Conservation (phyloP, 2,329 filamentous ascomycete species). For the Sphaerulina populicola region DNA sequence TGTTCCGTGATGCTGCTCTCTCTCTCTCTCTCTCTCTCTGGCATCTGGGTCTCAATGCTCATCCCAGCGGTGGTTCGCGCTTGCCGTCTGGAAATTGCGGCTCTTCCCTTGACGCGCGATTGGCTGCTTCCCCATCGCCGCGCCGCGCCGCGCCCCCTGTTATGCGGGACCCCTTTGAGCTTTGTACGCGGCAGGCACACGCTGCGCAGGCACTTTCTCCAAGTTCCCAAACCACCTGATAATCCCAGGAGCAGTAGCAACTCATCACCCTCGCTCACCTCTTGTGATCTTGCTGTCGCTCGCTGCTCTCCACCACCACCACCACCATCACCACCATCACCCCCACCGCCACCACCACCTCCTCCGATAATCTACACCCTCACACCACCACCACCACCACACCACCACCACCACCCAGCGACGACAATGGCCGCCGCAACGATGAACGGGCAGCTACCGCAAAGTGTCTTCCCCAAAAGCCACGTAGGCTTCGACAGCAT, state of each 20-base stretch:
- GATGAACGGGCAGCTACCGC: slow-evolving; percentile 47
- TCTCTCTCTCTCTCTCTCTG: too few relatives aligned
- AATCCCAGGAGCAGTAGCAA: slow-evolving; percentile 7
- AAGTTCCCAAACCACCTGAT: slow-evolving; percentile 4
- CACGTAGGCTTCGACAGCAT: slow-evolving; percentile 99
- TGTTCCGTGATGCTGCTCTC: background rate
- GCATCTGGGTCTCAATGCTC: too few relatives aligned
- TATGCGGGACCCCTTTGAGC: slow-evolving; percentile 14
- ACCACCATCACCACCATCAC: background rate
- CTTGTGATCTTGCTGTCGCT: slow-evolving; percentile 4
- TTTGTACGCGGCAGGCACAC: slow-evolving; percentile 7
- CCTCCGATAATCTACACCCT: background rate
- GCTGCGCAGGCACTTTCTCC: slow-evolving; percentile 12
- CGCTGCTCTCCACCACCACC: slow-evolving; percentile 1
- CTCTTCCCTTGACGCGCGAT: slow-evolving; percentile 11
- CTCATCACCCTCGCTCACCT: slow-evolving; percentile 11
- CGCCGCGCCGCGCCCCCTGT: slow-evolving; percentile 10
- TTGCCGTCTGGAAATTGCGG: slow-evolving; percentile 10
- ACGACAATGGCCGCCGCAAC: slow-evolving; percentile 18
- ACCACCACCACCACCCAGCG: slow-evolving; percentile 3
- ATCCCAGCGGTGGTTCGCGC: slow-evolving; percentile 1
- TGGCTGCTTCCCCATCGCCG: slow-evolving; percentile 7
- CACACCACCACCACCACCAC: background rate
- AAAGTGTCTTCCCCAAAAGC: slow-evolving; percentile 74
- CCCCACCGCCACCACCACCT: background rate